These are phyloP conservation scores for Rhizophagus prolifer DNA, from an alignment of 192 early-diverging fungal genomes.

Conservation along the genomic window DNA sequence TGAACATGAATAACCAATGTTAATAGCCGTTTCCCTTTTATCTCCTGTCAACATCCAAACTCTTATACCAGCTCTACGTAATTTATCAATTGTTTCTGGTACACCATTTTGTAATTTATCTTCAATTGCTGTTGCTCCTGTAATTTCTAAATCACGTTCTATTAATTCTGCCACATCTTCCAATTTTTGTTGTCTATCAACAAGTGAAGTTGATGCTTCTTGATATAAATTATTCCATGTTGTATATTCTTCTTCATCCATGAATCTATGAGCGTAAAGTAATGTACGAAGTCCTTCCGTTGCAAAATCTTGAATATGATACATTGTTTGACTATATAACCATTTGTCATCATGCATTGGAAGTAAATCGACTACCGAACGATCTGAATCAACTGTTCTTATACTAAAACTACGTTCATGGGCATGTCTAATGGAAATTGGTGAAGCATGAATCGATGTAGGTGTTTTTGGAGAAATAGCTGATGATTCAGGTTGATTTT, in stretches of 20 bases:
- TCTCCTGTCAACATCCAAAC: constrained; percentile 95
- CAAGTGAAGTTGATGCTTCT: constrained; percentile 68
- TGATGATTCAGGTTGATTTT: not conserved
- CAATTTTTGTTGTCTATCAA: constrained; percentile 56
- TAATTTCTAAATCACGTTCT: constrained; percentile 69
- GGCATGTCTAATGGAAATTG: not conserved
- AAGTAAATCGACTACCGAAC: constrained; percentile 34
- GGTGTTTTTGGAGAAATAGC: not conserved
- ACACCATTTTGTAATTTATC: constrained; percentile 86
- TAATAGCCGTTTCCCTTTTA: constrained; percentile 89
- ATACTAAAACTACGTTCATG: constrained; percentile 30
- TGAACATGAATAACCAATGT: constrained; percentile 80
- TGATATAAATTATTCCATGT: constrained; percentile 65
- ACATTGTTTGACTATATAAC: constrained; percentile 58
- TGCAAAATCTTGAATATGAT: constrained; percentile 69
- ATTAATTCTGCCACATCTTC: constrained; percentile 67
- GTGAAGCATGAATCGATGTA: not conserved
- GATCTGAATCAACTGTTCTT: constrained; percentile 38
- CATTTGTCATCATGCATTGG: constrained; percentile 41
- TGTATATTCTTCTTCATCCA: constrained; percentile 65
- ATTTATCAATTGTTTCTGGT: constrained; percentile 76
- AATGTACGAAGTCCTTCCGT: constrained; percentile 84
- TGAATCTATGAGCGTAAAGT: constrained; percentile 67
- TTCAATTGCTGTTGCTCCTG: constrained; percentile 89
- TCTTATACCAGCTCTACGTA: constrained; percentile 75